These are phyloP conservation scores for Cryptosporidium sp. DNA, from an alignment of 169 alveolate species.

Conservation along the genomic window DNA sequence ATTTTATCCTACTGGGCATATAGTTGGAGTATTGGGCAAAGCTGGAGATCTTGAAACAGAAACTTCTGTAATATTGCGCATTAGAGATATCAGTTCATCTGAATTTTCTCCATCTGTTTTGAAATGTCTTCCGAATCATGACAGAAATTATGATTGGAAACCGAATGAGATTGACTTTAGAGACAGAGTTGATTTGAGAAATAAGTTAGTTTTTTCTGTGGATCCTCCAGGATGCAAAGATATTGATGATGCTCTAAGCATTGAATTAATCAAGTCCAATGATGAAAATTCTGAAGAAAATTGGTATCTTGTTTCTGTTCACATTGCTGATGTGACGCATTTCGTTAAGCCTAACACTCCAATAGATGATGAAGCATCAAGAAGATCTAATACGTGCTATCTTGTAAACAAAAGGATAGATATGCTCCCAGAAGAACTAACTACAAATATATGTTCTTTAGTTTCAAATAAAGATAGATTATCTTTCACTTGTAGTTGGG, in stretches of 20 bases:
- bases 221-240: slow-evolving; percentile 99
- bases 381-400: slow-evolving; percentile 95
- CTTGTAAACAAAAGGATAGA: slow-evolving; percentile 98
- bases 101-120: slow-evolving; percentile 61
- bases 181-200: slow-evolving; percentile 86
- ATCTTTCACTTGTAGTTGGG: slow-evolving; percentile 95
- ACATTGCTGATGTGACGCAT: slow-evolving; percentile 99
- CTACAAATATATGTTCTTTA: slow-evolving; percentile 95
- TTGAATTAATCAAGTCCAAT: slow-evolving; percentile 81
- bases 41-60: slow-evolving; percentile 91
- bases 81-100: slow-evolving; percentile 44
- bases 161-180: slow-evolving; percentile 82
- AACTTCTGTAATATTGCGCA: slow-evolving; percentile 76
- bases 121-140: slow-evolving; percentile 55
- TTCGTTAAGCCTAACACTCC: slow-evolving; percentile 95
- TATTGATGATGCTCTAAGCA: slow-evolving; percentile 97
- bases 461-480: slow-evolving; percentile 92
- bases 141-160: slow-evolving; percentile 47
- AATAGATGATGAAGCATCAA: slow-evolving; percentile 98
- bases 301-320: slow-evolving; percentile 95
- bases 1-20: slow-evolving; percentile 92
- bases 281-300: slow-evolving; percentile 80
- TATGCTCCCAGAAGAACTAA: slow-evolving; percentile 97
- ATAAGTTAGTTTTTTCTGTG: slow-evolving; percentile 91
- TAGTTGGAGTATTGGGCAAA: slow-evolving; percentile 91